Conservation (phyloP, 805 yeast genomes). For the Metschnikowia rubicola region DNA sequence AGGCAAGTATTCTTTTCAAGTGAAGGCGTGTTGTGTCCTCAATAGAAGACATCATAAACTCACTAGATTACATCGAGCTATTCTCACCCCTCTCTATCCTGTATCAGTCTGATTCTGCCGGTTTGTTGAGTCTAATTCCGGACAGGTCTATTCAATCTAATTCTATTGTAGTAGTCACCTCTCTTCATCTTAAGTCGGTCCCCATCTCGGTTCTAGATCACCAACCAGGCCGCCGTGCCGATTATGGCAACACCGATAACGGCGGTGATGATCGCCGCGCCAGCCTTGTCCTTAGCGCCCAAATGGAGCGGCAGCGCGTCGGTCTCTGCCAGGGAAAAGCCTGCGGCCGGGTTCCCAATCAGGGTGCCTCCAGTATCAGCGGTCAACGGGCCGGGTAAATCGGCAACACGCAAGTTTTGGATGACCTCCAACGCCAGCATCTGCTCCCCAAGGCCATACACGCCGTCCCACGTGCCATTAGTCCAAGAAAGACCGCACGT, state of each 20-base stretch:
- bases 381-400: conserved; percentile 31
- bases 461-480: conserved; percentile 18
- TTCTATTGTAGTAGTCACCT: no score
- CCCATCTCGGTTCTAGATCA: conserved; percentile 3
- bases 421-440: conserved; percentile 22
- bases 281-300: conserved; percentile 46
- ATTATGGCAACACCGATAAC: conserved; percentile 29
- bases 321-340: conserved; percentile 16
- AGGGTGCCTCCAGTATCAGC: conserved; percentile 36
- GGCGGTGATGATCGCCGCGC: conserved; percentile 87
- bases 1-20: no score
- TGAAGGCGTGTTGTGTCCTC: no score
- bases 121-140: no score
- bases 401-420: conserved; percentile 20
- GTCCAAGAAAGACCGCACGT: conserved; percentile 22
- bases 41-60: no score
- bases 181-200: no score
- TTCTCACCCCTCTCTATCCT: no score
- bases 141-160: no score
- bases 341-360: conserved; percentile 34
- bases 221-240: conserved; percentile 20
- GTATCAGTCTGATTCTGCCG: no score
- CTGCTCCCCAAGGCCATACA: conserved; percentile 21
- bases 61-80: no score
- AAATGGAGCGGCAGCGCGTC: conserved; percentile 13